Evolutionary conservation across 2,329 filamentous ascomycete genomes (phyloP).

Genomic region (Cladosporium oxysporum): DNA sequence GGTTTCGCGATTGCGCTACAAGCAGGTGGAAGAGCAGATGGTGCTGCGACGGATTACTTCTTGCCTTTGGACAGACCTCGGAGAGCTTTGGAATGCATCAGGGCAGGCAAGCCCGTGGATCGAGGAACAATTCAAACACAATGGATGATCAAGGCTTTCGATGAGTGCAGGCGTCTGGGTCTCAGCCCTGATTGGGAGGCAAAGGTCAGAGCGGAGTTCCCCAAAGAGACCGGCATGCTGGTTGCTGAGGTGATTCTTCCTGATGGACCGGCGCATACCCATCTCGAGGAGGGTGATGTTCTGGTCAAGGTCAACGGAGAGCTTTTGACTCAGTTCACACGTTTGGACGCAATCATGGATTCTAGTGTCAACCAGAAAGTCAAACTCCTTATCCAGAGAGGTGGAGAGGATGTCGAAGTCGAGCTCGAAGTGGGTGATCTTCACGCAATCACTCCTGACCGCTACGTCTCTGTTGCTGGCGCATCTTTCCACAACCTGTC

Average conservation of each 20-base stretch:
- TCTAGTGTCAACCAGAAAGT: conserved; percentile 79
- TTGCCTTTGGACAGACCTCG: conserved; percentile 87
- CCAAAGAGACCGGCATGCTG: conserved; percentile 93
- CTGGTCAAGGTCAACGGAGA: conserved; percentile 91
- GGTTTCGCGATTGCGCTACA: conserved; percentile 90
- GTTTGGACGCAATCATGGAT: conserved; percentile 88
- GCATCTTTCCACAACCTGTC: conserved; percentile 95
- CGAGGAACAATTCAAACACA: conserved; percentile 97
- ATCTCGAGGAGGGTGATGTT: conserved; percentile 92
- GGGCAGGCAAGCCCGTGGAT: conserved; percentile 71
- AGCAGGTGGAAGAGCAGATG: conserved; percentile 89
- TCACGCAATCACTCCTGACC: conserved; percentile 91
- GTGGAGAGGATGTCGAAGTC: conserved; percentile 82
- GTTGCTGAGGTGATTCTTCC: conserved; percentile 94
- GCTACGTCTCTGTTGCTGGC: conserved; percentile 91
- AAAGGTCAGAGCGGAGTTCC: conserved; percentile 77
- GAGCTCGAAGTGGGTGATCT: conserved; percentile 84
- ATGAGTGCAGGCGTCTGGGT: conserved; percentile 89
- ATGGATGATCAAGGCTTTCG: conserved; percentile 95
- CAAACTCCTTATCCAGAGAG: conserved; percentile 80
- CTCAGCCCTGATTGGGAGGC: conserved; percentile 84
- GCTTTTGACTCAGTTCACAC: conserved; percentile 88
- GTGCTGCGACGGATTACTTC: conserved; percentile 97
- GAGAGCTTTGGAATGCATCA: conserved; percentile 83
- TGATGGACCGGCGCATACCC: conserved; percentile 80